Evolutionary conservation across 345 rosid genomes (phyloP), one percentile per base, ranked within the genome.

Genomic region (Garcia nutans): DNA sequence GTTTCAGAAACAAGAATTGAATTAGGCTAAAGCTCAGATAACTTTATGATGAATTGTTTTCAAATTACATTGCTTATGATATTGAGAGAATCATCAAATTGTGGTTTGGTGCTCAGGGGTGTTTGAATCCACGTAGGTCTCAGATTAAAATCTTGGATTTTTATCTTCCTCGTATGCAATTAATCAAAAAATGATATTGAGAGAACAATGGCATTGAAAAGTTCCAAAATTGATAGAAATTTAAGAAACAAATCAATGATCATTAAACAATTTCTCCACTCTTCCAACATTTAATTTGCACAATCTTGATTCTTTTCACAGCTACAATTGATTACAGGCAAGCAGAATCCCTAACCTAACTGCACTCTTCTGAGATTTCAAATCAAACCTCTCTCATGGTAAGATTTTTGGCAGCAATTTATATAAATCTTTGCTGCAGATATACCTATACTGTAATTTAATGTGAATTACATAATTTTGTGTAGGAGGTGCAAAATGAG

Each of bases 381-480:
- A 74, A 10, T 28, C 67, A 42, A 9, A 62, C 33, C 10, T 55
- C 71, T 47, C 68, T 49, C 2, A 10, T 49, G 33, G 55, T 45
- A 50, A 70, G 23, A 11, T 33, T 31, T 76, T 64, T 61, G 45
- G 61, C 73, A 70, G 56, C 67, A 58, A 58, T 41, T 19, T 22
- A 57, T 72, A 9, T 16, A 47, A 47, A 68, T 58, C 45, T 63
- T 19, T 42, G 73, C 65, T 33, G 69, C 74, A 79, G 31, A 70
- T 70, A 57, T 37, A 20, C 24, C 41, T 10, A 52, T 72, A 70
- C 60, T 52, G 1, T 77, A 56, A 45, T 60, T 74, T 80, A 72
- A 23, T 31, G 37, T 72, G 45, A 47, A 57, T 68, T 55, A 42
- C 67, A 28, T 72, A 42, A 23, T 57, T 57, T 33, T 59, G 56